Conservation (phyloP, 1,284 basidiomycete genomes). For the Grifola frondosa region DNA sequence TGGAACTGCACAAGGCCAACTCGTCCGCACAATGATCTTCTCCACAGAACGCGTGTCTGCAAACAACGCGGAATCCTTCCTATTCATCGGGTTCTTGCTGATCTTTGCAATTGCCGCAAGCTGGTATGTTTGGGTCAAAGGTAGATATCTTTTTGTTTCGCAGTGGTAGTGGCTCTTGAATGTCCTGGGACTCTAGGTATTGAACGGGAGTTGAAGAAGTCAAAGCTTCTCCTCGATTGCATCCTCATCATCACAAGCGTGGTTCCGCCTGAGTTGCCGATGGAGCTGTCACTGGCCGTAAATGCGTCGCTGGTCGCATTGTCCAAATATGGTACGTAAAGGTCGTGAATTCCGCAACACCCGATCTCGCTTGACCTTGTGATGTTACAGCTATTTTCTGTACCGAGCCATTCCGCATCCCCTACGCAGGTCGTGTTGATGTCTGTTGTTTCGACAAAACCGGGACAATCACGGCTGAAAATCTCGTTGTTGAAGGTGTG, state of each 20-base stretch:
- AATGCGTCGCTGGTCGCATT: constrained; percentile 92
- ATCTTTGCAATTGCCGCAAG: constrained; percentile 95
- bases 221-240: constrained; percentile 90
- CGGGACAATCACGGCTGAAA: constrained; percentile 93
- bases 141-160: constrained; percentile 38
- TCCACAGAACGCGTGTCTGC: constrained; percentile 93
- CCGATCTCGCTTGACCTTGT: background rate
- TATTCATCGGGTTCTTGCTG: constrained; percentile 94
- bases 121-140: constrained; percentile 96
- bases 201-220: constrained; percentile 88
- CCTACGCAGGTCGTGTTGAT: constrained; percentile 89
- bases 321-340: constrained; percentile 77
- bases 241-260: constrained; percentile 94
- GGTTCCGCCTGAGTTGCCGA: constrained; percentile 92
- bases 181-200: constrained; percentile 53
- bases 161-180: background rate
- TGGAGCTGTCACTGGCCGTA: constrained; percentile 94
- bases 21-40: constrained; percentile 97
- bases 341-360: background rate
- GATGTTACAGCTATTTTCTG: constrained; percentile 83
- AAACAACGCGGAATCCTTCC: constrained; percentile 90
- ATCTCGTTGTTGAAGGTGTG: constrained; percentile 91
- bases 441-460: constrained; percentile 99
- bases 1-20: constrained; percentile 92
- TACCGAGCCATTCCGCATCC: constrained; percentile 96